Evolutionary conservation across 805 yeast genomes (phyloP).

Genomic region (Yamadazyma insecticola): DNA sequence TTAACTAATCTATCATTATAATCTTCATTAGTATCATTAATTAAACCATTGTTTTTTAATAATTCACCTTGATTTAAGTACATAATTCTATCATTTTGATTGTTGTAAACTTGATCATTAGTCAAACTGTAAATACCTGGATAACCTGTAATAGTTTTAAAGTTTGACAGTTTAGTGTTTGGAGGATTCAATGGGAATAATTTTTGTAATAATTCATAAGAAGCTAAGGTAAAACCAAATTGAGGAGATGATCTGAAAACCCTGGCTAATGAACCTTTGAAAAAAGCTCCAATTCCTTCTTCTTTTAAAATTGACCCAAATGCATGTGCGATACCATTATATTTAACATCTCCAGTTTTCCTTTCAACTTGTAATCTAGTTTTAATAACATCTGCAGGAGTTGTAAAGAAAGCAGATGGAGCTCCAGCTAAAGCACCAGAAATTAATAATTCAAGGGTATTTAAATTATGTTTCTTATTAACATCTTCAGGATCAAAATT

Average conservation of each 20-base stretch:
- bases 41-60: conserved; percentile 25
- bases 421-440: conserved; percentile 97
- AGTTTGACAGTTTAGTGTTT: conserved; percentile 38
- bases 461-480: conserved; percentile 53
- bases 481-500: conserved; percentile 73
- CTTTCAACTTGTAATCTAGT: conserved; percentile 89
- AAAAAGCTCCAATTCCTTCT: conserved; percentile 83
- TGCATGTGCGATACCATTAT: conserved; percentile 76
- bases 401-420: conserved; percentile 94
- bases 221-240: conserved; percentile 96
- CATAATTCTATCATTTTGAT: conserved; percentile 33
- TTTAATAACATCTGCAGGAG: conserved; percentile 96
- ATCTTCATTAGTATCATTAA: conserved; percentile 28
- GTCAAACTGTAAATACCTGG: conserved; percentile 43
- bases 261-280: conserved; percentile 96
- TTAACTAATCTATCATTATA: conserved; percentile 35
- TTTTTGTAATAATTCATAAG: conserved; percentile 85
- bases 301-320: conserved; percentile 67
- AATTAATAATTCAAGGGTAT: conserved; percentile 76
- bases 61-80: conserved; percentile 35
- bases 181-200: conserved; percentile 65
- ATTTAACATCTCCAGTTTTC: conserved; percentile 69
- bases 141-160: conserved; percentile 40
- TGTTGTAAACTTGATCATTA: conserved; percentile 41
- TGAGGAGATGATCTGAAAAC: conserved; percentile 95